phyloP scores from a whole-genome alignment of 805 yeast genomes.

The Monosporozyma unispora region DNA sequence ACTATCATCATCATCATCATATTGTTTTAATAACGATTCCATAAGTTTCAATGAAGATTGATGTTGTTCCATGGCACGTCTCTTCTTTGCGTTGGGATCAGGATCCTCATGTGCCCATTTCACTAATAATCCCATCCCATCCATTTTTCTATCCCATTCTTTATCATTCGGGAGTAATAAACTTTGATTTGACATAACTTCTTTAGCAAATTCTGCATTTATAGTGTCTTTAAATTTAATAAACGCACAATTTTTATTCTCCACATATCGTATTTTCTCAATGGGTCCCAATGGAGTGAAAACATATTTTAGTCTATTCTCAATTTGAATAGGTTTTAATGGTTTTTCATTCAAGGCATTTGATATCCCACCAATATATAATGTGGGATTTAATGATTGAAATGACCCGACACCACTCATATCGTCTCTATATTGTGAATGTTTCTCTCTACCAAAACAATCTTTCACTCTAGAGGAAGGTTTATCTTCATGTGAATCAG shows the following conservation, averaged over 20 bases:
- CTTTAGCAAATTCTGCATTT: constrained; percentile 90
- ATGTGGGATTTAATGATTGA: constrained; percentile 55
- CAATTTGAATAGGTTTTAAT: constrained; percentile 32
- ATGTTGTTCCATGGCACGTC: constrained; percentile 23
- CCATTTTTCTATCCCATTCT: constrained; percentile 52
- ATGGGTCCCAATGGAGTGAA: constrained; percentile 74
- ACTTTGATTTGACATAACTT: constrained; percentile 83
- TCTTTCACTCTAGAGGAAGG: constrained; percentile 52
- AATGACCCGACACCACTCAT: constrained; percentile 92
- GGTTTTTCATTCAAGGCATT: constrained; percentile 33
- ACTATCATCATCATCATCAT: not conserved
- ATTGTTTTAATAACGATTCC: constrained; percentile 1
- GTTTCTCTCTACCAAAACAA: constrained; percentile 89
- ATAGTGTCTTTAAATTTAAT: constrained; percentile 58
- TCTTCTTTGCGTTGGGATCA: constrained; percentile 40
- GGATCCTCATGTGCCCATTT: constrained; percentile 92
- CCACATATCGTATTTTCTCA: constrained; percentile 53
- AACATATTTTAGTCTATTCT: constrained; percentile 31
- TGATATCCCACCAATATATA: constrained; percentile 60
- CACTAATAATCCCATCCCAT: constrained; percentile 33
- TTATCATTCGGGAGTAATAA: constrained; percentile 34
- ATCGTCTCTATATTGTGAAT: constrained; percentile 75
- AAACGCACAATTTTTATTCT: constrained; percentile 64
- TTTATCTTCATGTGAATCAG: constrained; percentile 47
- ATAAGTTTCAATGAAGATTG: constrained; percentile 18